Conservation (phyloP, 768 basidiomycete species). For the Amanita inopinata region DNA sequence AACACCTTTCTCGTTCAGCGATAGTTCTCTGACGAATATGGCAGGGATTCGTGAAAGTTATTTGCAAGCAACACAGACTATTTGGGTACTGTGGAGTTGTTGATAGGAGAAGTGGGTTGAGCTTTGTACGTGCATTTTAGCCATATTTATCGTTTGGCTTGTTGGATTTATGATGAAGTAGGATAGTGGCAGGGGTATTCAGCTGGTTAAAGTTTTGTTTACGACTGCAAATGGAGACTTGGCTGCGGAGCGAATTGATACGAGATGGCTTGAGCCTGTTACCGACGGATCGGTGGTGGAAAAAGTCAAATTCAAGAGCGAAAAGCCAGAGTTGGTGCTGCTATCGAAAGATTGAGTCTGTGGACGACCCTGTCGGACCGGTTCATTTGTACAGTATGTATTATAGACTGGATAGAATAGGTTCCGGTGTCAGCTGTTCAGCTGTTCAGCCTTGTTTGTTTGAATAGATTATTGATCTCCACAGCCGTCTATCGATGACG, state of each 20-base stretch:
- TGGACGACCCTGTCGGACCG: too few species aligned
- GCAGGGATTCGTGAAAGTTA: not conserved
- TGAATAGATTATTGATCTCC: too few species aligned
- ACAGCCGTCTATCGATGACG: too few species aligned
- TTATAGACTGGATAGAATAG: too few species aligned
- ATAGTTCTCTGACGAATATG: not conserved
- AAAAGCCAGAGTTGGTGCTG: not conserved
- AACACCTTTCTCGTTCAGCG: not conserved
- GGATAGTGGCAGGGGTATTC: not conserved
- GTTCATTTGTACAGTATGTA: too few species aligned
- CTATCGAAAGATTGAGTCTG: too few species aligned
- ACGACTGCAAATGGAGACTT: not conserved
- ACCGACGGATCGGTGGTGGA: too few species aligned
- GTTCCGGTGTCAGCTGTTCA: too few species aligned
- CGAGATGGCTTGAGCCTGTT: not conserved
- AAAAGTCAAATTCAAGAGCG: not conserved
- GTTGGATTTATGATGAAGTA: not conserved
- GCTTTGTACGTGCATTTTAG: not conserved
- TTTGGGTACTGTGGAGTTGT: not conserved
- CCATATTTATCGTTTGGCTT: not conserved
- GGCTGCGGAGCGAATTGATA: not conserved
- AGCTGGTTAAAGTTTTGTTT: not conserved
- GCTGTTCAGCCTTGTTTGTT: too few species aligned
- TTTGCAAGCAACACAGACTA: not conserved
- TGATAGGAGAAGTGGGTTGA: not conserved